Percentiles rank a stretch among this genome's conserved stretches.
These are phyloP conservation scores for Odontarrhena argentea DNA, from an alignment of 345 rosid genomes.

Conservation along the genomic window DNA sequence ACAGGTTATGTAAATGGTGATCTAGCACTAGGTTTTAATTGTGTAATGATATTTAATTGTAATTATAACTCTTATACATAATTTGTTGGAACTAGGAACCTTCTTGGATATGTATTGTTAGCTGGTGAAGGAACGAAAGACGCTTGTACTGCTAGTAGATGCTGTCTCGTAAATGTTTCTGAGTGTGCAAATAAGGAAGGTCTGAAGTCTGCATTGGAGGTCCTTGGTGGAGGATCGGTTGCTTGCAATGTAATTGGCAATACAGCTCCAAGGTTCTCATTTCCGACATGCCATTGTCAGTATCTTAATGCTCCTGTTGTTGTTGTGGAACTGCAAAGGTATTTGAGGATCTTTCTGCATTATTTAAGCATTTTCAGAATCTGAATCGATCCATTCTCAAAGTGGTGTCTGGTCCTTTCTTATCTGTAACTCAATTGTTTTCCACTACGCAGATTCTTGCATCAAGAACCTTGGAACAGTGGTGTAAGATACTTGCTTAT, in stretches of 20 bases:
- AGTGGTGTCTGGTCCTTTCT: conserved; percentile 23
- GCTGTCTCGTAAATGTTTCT: conserved; percentile 51
- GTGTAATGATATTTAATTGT: conserved; percentile 17
- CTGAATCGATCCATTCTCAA: neutral
- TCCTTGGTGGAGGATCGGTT: conserved; percentile 82
- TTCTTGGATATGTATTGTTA: conserved; percentile 82
- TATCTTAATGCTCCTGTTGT: conserved; percentile 56
- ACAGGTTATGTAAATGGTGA: conserved; percentile 2
- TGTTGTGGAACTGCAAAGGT: conserved; percentile 76
- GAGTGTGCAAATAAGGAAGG: conserved; percentile 51
- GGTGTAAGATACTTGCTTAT: conserved; percentile 65
- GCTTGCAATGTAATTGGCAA: conserved; percentile 83
- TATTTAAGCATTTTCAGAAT: conserved; percentile 8
- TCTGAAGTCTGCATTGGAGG: conserved; percentile 64
- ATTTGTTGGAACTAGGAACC: conserved; percentile 57
- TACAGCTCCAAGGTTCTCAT: conserved; percentile 66
- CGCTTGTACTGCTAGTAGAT: conserved; percentile 63
- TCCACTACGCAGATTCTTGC: conserved; percentile 62
- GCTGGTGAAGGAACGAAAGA: conserved; percentile 61
- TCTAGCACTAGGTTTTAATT: neutral
- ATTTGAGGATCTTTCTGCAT: conserved; percentile 30
- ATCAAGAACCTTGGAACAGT: conserved; percentile 82
- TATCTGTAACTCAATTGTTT: conserved; percentile 26
- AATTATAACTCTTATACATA: conserved; percentile 9
- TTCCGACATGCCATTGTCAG: conserved; percentile 76